Base-by-base conservation (phyloP, 2,329 filamentous ascomycete species). In the Phialophora tarda region DNA sequence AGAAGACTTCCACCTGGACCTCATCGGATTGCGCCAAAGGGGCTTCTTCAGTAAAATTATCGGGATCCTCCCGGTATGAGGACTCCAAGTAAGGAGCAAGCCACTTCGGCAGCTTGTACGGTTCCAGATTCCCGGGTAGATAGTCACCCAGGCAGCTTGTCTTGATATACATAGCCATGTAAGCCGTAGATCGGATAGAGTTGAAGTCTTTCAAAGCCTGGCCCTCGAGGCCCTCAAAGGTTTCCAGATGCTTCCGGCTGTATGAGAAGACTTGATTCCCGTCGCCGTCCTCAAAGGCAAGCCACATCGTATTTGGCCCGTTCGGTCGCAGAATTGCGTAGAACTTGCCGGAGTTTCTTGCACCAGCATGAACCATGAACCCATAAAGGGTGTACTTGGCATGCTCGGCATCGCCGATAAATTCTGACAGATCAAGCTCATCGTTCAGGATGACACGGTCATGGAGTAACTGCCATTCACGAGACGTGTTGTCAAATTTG, bases 261-360 rank as follows among this genome's bases (percentile, higher is more conserved):
- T 88, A 75, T 53, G 85, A 85, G 59, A 81, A 82, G 34, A 89
- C 85, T 59, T 82, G 81, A 64, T 85, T 85, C 34, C 84, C 83
- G 32, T 83, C 82, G 62, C 81, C 82, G 69, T 86, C 84, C 34
- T 85, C 82, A 69, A 88, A 88, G 38, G 81, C 82, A 62, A 88
- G 83, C 87, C 87, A 89, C 54, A 81, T 83, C 8, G 82, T 80
- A 10, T 80, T 82, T 5, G 82, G 82, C 2, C 86, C 86, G 53
- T 81, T 80, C 0, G 87, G 87, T 32, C 86, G 82, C 56, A 89
- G 75, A 38, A 88, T 83, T n/a, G 84, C 82, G 70, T 86, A 85
- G 76, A 87, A 89, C 44, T 84, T 81, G 56, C 83, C 83, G 4
- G 85, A 88, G 23, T 83, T 83, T 17, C 88, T 82, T 51, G 82